A percentile compares a stretch with the other conserved stretches of the same genome.
Conservation (phyloP, 352 stramenopile genomes). For the Phytophthora meadii region DNA sequence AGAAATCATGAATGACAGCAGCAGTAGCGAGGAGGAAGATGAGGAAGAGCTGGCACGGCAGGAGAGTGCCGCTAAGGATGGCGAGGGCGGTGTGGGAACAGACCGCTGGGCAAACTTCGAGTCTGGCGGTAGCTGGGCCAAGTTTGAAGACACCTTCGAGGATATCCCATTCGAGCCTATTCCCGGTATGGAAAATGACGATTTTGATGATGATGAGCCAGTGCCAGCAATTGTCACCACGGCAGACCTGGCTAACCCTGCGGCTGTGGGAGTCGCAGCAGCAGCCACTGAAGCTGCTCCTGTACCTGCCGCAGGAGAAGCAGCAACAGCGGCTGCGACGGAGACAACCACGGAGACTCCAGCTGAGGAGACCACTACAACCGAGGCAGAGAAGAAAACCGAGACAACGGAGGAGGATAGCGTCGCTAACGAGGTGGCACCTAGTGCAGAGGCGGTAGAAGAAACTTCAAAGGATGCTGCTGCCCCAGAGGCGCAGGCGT, state of each 20-base stretch:
- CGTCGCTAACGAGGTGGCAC: slow-evolving; percentile 32
- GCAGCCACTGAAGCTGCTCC: slow-evolving; percentile 4
- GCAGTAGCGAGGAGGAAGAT: slow-evolving; percentile 88
- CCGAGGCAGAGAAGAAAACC: slow-evolving; percentile 23
- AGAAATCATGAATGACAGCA: slow-evolving; percentile 90
- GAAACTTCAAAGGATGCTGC: slow-evolving; percentile 38
- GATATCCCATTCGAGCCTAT: slow-evolving; percentile 64
- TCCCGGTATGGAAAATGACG: slow-evolving; percentile 56
- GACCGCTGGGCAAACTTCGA: slow-evolving; percentile 78
- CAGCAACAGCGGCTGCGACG: slow-evolving; percentile 15
- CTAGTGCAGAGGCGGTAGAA: slow-evolving; percentile 43
- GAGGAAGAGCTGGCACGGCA: slow-evolving; percentile 61
- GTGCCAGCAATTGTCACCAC: slow-evolving; percentile 33
- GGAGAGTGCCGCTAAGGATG: slow-evolving; percentile 28
- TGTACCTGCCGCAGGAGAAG: slow-evolving; percentile 13
- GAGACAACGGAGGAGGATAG: slow-evolving; percentile 31
- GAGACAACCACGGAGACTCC: slow-evolving; percentile 25
- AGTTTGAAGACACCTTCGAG: slow-evolving; percentile 75
- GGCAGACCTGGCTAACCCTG: slow-evolving; percentile 23
- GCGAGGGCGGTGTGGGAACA: slow-evolving; percentile 9
- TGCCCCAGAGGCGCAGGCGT: slow-evolving; percentile 40
- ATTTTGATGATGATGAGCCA: slow-evolving; percentile 47
- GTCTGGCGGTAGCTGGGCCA: slow-evolving; percentile 64
- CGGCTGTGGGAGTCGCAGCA: slow-evolving; percentile 6
- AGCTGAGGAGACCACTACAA: slow-evolving; percentile 16